Evolutionary conservation across 2,329 filamentous ascomycete genomes (phyloP).

Genomic region (Phaeosphaeriaceae sp.): DNA sequence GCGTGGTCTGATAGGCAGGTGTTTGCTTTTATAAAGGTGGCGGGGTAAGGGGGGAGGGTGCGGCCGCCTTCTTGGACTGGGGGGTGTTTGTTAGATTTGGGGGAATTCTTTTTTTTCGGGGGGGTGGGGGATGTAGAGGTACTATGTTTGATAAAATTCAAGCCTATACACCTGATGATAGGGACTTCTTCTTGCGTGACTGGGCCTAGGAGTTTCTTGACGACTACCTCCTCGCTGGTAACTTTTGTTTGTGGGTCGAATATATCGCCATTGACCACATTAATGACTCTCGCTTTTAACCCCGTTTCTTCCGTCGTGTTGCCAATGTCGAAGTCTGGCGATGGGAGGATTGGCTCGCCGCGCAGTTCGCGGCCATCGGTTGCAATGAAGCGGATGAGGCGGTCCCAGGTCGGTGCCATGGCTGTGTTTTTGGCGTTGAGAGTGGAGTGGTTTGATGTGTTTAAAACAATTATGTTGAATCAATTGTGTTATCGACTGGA

Average conservation of each 20-base stretch:
- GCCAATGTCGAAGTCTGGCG: conserved; percentile 57
- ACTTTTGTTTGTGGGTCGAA: conserved; percentile 59
- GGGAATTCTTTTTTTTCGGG: no score
- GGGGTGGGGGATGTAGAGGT: no score
- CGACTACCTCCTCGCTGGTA: conserved; percentile 61
- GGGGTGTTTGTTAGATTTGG: background rate
- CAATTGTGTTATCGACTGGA: conserved; percentile 14
- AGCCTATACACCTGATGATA: conserved; percentile 63
- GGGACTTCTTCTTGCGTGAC: conserved; percentile 59
- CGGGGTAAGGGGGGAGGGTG: conserved; percentile 57
- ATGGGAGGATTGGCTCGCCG: conserved; percentile 60
- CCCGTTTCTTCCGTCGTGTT: conserved; percentile 54
- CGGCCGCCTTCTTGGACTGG: conserved; percentile 60
- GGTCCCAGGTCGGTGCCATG: conserved; percentile 52
- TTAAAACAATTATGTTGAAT: background rate
- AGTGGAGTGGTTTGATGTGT: background rate
- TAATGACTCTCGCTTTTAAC: conserved; percentile 60
- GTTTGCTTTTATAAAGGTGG: conserved; percentile 59
- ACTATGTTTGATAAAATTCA: conserved; percentile 67
- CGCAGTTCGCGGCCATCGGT: conserved; percentile 58
- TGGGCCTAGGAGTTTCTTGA: conserved; percentile 62
- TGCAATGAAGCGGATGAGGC: conserved; percentile 62
- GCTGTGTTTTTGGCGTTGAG: background rate
- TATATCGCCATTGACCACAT: conserved; percentile 54
- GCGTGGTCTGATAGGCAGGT: conserved; percentile 50